Conservation (phyloP, 2,329 filamentous ascomycete species). For the Alternaria longipes region DNA sequence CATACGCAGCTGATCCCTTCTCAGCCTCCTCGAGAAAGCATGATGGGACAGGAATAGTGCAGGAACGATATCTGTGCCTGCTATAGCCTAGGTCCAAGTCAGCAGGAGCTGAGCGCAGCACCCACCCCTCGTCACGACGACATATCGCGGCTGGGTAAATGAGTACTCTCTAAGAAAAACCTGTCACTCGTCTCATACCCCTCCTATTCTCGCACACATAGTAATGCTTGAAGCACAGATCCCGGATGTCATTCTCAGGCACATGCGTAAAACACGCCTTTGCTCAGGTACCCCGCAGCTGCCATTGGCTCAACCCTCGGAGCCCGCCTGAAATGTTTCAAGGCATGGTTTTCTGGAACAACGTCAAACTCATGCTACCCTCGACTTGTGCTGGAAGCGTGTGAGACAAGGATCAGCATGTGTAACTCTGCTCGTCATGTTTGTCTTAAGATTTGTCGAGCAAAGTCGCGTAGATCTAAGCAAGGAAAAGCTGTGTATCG, state of each 20-base stretch:
- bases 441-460: not conserved
- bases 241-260: not conserved
- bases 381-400: not conserved
- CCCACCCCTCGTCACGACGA: not conserved
- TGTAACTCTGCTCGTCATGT: not conserved
- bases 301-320: conserved; percentile 3
- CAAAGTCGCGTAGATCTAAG: not conserved
- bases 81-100: not conserved
- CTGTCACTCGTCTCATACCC: conserved; percentile 4
- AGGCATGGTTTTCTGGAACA: conserved; percentile 1
- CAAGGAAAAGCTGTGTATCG: conserved; percentile 6
- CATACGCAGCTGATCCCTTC: conserved; percentile 7
- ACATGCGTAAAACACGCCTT: not conserved
- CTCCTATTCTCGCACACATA: not conserved
- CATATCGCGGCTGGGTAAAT: not conserved
- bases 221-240: not conserved
- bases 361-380: conserved; percentile 5
- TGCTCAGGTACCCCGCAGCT: conserved; percentile 10
- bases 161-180: not conserved
- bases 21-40: not conserved
- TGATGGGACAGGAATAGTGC: not conserved
- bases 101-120: conserved; percentile 1
- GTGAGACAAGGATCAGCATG: conserved; percentile 2
- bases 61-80: not conserved
- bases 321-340: conserved; percentile 5